Percentiles rank a stretch among this genome's conserved stretches.
phyloP scores from a whole-genome alignment of 148 eudicot species.

The Drosera capensis region DNA sequence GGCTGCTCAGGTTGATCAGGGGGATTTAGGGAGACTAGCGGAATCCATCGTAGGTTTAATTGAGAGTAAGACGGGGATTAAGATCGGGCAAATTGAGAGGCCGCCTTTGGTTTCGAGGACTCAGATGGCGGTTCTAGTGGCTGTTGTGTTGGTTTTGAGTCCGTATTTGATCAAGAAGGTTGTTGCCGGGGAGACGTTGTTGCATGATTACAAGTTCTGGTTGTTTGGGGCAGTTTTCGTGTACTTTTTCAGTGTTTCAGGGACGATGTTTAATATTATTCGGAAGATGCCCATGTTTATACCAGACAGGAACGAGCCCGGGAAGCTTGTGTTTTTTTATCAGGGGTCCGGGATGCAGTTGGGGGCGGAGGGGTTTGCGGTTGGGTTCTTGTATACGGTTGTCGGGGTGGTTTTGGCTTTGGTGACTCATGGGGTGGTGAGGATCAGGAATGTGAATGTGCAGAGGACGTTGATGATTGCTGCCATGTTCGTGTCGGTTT shows the following conservation, averaged over 20 bases:
- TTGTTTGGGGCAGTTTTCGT: slow-evolving; percentile 48
- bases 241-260: slow-evolving; percentile 89
- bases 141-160: slow-evolving; percentile 17
- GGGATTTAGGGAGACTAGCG: slow-evolving; percentile 36
- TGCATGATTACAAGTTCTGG: slow-evolving; percentile 56
- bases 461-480: slow-evolving; percentile 57
- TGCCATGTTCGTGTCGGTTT: slow-evolving; percentile 55
- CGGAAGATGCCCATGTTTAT: slow-evolving; percentile 85
- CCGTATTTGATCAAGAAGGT: slow-evolving; percentile 45
- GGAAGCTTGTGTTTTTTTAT: slow-evolving; percentile 55
- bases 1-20: slow-evolving; percentile 39
- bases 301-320: slow-evolving; percentile 52
- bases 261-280: slow-evolving; percentile 79
- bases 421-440: slow-evolving; percentile 55
- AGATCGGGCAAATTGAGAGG: slow-evolving; percentile 34
- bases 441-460: slow-evolving; percentile 26
- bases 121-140: slow-evolving; percentile 19
- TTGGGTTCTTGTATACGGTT: slow-evolving; percentile 66
- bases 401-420: slow-evolving; percentile 74
- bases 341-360: slow-evolving; percentile 92
- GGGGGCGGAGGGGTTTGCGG: slow-evolving; percentile 85
- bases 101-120: slow-evolving; percentile 48
- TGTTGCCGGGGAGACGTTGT: slow-evolving; percentile 42
- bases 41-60: slow-evolving; percentile 58
- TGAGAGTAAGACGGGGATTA: slow-evolving; percentile 27